phyloP scores from a whole-genome alignment of 2,329 filamentous ascomycete species.

The Fusarium nanum region DNA sequence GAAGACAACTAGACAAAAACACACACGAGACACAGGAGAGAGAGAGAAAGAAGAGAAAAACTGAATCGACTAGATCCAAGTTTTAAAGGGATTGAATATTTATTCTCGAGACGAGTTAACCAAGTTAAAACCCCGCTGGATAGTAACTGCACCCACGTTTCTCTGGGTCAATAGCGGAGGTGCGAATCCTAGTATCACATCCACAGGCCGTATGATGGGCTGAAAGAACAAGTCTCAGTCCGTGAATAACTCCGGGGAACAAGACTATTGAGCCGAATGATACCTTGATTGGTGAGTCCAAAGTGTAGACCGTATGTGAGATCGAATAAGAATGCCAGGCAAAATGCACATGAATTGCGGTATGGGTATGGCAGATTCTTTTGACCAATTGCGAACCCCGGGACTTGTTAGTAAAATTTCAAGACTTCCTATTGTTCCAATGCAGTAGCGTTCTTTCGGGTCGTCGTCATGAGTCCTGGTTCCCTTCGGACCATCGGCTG shows the following conservation, averaged over 20 bases:
- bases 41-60: constrained; percentile 9
- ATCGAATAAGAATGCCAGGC: constrained; percentile 14
- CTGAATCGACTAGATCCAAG: neutral
- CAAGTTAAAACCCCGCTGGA: constrained; percentile 15
- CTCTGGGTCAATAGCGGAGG: constrained; percentile 34
- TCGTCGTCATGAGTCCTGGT: constrained; percentile 45
- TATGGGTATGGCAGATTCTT: constrained; percentile 27
- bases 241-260: constrained; percentile 8
- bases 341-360: constrained; percentile 15
- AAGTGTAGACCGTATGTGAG: constrained; percentile 19
- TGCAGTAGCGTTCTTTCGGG: constrained; percentile 46
- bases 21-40: neutral
- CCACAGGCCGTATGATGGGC: constrained; percentile 10
- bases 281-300: constrained; percentile 32
- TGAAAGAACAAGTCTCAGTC: constrained; percentile 4
- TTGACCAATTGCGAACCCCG: constrained; percentile 34
- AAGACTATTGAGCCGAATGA: constrained; percentile 8
- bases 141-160: constrained; percentile 28
- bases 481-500: constrained; percentile 45
- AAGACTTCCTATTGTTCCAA: constrained; percentile 26
- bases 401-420: neutral
- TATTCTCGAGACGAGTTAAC: constrained; percentile 11
- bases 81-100: constrained; percentile 21
- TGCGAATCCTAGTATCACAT: constrained; percentile 7
- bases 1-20: neutral